Conservation (phyloP, 1,284 basidiomycete genomes). For the Leccinum cinnamomeum region DNA sequence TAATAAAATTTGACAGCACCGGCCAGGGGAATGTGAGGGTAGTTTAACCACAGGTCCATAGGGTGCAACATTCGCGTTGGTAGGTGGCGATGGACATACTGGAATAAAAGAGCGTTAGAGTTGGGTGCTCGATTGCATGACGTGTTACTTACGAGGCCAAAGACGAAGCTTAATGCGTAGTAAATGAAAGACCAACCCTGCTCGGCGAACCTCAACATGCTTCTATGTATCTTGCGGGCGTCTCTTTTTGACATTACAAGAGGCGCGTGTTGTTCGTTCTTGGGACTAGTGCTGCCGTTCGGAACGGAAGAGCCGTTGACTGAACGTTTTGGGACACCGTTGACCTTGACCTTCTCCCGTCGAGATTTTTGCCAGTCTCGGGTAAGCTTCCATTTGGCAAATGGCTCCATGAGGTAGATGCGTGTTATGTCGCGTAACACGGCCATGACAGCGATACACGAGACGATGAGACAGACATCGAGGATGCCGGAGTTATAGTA, state of each 20-base stretch:
- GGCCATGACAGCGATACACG: conserved; percentile 78
- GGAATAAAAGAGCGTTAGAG: conserved; percentile 13
- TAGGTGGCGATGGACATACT: conserved; percentile 81
- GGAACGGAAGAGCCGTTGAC: conserved; percentile 34
- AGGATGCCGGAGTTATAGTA: conserved; percentile 72
- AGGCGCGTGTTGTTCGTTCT: conserved; percentile 16
- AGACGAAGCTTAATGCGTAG: conserved; percentile 71
- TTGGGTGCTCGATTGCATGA: background rate
- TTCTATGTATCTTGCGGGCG: conserved; percentile 61
- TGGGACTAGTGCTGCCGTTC: conserved; percentile 27
- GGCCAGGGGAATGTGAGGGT: conserved; percentile 81
- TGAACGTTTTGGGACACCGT: conserved; percentile 31
- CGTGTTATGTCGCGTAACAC: conserved; percentile 74
- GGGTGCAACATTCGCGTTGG: conserved; percentile 71
- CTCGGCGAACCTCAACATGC: conserved; percentile 87
- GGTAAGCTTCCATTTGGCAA: conserved; percentile 71
- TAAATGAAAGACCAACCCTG: conserved; percentile 91
- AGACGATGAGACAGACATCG: conserved; percentile 72
- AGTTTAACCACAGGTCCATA: conserved; percentile 74
- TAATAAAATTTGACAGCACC: conserved; percentile 89
- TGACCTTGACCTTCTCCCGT: conserved; percentile 30
- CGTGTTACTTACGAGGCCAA: conserved; percentile 75
- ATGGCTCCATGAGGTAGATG: conserved; percentile 72
- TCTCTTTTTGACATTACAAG: conserved; percentile 41
- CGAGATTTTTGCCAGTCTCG: conserved; percentile 44